Evolutionary conservation across 2,329 filamentous ascomycete genomes (phyloP), one percentile per base, ranked within the genome.

Genomic region (Aureobasidium sp.): DNA sequence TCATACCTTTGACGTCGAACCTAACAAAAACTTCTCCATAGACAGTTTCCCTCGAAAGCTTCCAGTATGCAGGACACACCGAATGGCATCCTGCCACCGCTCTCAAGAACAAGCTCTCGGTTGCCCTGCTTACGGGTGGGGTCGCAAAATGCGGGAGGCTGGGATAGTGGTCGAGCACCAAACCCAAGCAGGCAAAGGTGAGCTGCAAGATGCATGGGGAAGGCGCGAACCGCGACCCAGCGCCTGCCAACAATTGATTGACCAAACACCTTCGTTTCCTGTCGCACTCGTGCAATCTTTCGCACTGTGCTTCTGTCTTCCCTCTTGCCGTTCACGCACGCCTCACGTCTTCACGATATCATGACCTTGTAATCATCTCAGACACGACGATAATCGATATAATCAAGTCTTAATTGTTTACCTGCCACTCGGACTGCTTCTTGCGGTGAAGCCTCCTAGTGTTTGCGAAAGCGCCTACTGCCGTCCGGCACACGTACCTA

Each of bases 51-150:
- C n/a, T n/a, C n/a, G 16, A 13, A 10, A 9, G 25, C 29, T 42
- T 25, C 13, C 4, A 4, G 15, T 42, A 36, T 32, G 15, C 52
- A 42, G 13, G 21, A 30, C 3, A 11, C 21, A 21, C 10, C 15
- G 34, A 30, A 15, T 16, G 10, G 32, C 16, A 27, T 1, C 21
- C 29, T 57, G 29, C 53, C 32, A 25, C 21, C 21, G 21, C 21
- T 8, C 8, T n/a, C 10, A 32, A n/a, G 25, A 34, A 59, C 32
- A 48, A 48, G 42, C 42, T 59, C 8, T 21, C 39, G 54, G 54
- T 59, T 59, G 54, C 54, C 54, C 41, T 59, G 54, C 54, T 59
- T 47, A 59, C 54, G 54, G 30, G 34, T 39, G 44, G 54, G 44
- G 21, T 59, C 32, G 42, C 54, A 48, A 59, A 37, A 48, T 59